A percentile compares a stretch with the other conserved stretches of the same genome.
Evolutionary conservation across 768 basidiomycete genomes (phyloP).

Genomic region (Favolaschia claudopus): DNA sequence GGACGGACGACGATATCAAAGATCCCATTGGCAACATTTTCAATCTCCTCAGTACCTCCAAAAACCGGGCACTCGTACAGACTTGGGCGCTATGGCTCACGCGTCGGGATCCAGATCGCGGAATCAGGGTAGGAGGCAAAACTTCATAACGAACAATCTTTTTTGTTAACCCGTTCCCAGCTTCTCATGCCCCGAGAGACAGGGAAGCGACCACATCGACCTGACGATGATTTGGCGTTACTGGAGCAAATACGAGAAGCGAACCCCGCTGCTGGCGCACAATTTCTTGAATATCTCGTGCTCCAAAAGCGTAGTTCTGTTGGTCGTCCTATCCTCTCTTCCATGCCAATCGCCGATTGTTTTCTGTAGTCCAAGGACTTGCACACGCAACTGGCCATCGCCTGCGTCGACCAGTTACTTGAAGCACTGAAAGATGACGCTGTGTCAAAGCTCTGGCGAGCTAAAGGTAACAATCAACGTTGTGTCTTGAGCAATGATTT

Average conservation of each 20-base stretch:
- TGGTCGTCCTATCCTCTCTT: constrained; percentile 25
- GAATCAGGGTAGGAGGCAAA: constrained; percentile 62
- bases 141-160: background rate
- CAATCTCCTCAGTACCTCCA: constrained; percentile 59
- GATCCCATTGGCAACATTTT: constrained; percentile 73
- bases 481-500: constrained; percentile 1
- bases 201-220: constrained; percentile 62
- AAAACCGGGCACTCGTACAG: constrained; percentile 67
- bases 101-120: constrained; percentile 70
- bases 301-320: constrained; percentile 71
- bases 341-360: background rate
- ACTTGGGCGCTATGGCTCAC: constrained; percentile 87
- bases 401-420: constrained; percentile 64
- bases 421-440: constrained; percentile 56
- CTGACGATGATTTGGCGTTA: constrained; percentile 67
- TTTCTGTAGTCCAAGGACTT: constrained; percentile 60
- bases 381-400: constrained; percentile 69
- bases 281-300: constrained; percentile 84
- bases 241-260: constrained; percentile 64
- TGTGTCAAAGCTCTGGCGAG: constrained; percentile 70
- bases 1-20: constrained; percentile 65
- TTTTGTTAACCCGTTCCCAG: constrained; percentile 42
- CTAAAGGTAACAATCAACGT: constrained; percentile 59
- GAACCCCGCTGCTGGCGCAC: constrained; percentile 66
- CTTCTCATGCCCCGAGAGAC: constrained; percentile 64